Base-by-base conservation (phyloP, 225 moss, liverwort and hornwort genomes). In the Thuidium tamariscinum region DNA sequence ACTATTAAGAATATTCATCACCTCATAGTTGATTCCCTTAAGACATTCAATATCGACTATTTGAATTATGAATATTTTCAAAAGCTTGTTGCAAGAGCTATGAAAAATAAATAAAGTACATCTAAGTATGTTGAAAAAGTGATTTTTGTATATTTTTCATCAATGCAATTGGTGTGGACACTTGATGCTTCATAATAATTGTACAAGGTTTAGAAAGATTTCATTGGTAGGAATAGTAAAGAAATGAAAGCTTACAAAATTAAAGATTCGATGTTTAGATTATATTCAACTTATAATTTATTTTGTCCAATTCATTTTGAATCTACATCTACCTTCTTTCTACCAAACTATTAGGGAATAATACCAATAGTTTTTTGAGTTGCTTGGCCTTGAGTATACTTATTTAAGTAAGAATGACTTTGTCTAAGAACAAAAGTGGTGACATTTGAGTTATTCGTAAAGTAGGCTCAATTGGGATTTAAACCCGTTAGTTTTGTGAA, bases 91-190 rank as follows among this genome's bases (percentile, higher is more conserved):
- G 0, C 8, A 0, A 26, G 0, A 42, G 2, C 2, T 39, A 27
- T 0, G 0, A 1, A 0, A 70, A 70, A 70, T 0, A 0, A 1
- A 70, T 27, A 5, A 70, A 27, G 2, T 25, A 16, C 16, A 42
- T 16, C 0, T 1, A 16, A 70, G 0, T 41, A 15, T 14, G 9
- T 27, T 44, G 27, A 44, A 44, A 42, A 44, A 16, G 2, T 0
- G 3, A 16, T 16, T 44, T 27, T 71, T 44, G 9, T 16, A 1
- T 71, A 25, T 9, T 44, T 42, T 16, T 27, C 27, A 71, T 27
- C 2, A 27, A 27, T 44, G 44, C 0, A 0, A 71, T 71, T 27
- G 44, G 27, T 2, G 0, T 71, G 3, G 5, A 7, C 70, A 70
- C 9, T 42, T 70, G 9, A 70, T 42, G 42, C 5, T 42, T 15